Evolutionary conservation across 352 stramenopile genomes (phyloP).

Genomic region (Pythium brassicae): DNA sequence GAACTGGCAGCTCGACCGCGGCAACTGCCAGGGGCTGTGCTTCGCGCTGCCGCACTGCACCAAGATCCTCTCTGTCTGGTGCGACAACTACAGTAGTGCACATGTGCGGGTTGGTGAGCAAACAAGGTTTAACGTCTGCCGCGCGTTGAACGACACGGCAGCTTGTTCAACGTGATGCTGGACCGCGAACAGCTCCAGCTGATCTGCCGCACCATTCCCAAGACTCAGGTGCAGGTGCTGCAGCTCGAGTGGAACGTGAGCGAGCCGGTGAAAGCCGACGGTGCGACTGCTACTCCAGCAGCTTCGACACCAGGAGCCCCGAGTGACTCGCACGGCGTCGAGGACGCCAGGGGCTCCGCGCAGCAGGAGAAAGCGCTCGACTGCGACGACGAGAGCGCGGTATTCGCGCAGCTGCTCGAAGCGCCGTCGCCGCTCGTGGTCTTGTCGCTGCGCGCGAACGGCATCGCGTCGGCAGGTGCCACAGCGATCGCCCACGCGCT

Average conservation of each 20-base stretch:
- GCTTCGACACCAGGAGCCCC: background rate
- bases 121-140: too few relatives aligned
- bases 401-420: conserved; percentile 40
- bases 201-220: conserved; percentile 44
- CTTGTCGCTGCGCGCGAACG: conserved; percentile 63
- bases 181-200: conserved; percentile 39
- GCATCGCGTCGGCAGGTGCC: conserved; percentile 34
- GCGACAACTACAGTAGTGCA: too few relatives aligned
- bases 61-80: conserved; percentile 55
- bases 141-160: conserved; percentile 9
- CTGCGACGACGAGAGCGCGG: conserved; percentile 6
- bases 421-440: conserved; percentile 35
- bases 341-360: background rate
- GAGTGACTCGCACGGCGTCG: too few relatives aligned
- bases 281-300: background rate
- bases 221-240: conserved; percentile 45
- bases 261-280: background rate
- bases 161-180: conserved; percentile 64
- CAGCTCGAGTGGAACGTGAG: conserved; percentile 68
- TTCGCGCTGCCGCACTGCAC: conserved; percentile 43
- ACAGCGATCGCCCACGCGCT: conserved; percentile 34
- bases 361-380: conserved; percentile 5
- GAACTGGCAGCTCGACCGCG: conserved; percentile 68
- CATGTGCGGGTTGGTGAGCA: background rate
- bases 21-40: conserved; percentile 45